phyloP scores from a whole-genome alignment of 2,329 filamentous ascomycete species.

The Fusarium agapanthi region DNA sequence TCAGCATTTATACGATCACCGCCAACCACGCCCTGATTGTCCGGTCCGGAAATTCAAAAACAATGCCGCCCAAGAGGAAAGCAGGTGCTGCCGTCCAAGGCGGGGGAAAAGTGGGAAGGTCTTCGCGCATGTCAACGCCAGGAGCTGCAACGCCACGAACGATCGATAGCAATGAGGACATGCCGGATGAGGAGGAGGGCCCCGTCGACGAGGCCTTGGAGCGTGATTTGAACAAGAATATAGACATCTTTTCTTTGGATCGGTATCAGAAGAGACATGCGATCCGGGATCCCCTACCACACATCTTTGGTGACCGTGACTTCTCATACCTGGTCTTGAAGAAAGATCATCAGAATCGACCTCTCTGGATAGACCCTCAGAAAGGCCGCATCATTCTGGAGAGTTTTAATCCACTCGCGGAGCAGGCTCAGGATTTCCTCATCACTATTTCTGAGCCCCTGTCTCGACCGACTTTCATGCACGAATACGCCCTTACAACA shows the following conservation, averaged over 20 bases:
- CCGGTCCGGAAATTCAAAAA: slow-evolving; percentile 29
- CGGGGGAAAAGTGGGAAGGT: slow-evolving; percentile 63
- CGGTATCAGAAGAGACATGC: slow-evolving; percentile 59
- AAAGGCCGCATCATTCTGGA: slow-evolving; percentile 91
- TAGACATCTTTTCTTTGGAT: slow-evolving; percentile 67
- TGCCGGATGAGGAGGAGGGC: slow-evolving; percentile 56
- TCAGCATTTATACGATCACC: slow-evolving; percentile 5
- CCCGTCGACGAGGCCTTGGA: slow-evolving; percentile 62
- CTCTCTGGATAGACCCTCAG: slow-evolving; percentile 91
- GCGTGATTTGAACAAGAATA: slow-evolving; percentile 64
- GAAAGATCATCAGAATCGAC: slow-evolving; percentile 86
- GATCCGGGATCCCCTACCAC: slow-evolving; percentile 55
- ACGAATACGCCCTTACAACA: slow-evolving; percentile 91
- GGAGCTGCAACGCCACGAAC: slow-evolving; percentile 68
- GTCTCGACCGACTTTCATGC: slow-evolving; percentile 87
- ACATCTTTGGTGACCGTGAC: slow-evolving; percentile 66
- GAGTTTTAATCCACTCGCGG: slow-evolving; percentile 88
- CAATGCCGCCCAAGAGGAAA: slow-evolving; percentile 81
- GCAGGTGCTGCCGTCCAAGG: slow-evolving; percentile 60
- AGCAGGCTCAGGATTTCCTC: slow-evolving; percentile 90
- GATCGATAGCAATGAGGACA: slow-evolving; percentile 63
- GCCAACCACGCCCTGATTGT: background rate
- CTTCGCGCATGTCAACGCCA: slow-evolving; percentile 67
- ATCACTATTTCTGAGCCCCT: slow-evolving; percentile 95
- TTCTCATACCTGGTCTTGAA: slow-evolving; percentile 86